Base-by-base conservation (phyloP, 139 green algal species). In the Axilococcus clingmanii region DNA sequence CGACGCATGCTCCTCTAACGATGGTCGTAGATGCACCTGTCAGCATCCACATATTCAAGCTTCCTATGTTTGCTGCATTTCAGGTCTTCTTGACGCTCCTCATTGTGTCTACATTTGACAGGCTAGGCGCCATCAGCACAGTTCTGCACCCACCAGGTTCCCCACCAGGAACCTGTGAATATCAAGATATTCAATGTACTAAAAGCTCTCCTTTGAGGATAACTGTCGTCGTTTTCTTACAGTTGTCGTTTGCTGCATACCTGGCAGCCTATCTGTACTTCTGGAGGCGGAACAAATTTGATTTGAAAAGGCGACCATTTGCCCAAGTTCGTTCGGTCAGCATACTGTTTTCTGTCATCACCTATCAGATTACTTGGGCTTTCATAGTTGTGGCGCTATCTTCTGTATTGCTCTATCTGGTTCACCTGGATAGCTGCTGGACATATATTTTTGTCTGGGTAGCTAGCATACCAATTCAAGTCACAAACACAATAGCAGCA, bases 351-450 rank as follows among this genome's bases (percentile, higher is more conserved):
- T 17, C 42, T n/a, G 9, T 63, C 22, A 25, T 42, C 15, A 17
- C 14, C 20, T 7, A 8, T 8, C 28, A 63, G 2, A 20, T 55
- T 2, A n/a, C 55, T 5, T 33, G 33, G 15, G 19, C 57, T 7
- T 50, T 65, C 20, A 23, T 44, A 8, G 23, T 47, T 15, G 31
- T 65, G 16, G 15, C 27, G 7, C 23, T 65, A 7, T 33, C 30
- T 29, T 25, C 30, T 24, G 25, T 65, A 17, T 24, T 65, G 24
- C 45, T 57, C 36, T 30, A 43, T n/a, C 7, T 30, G n/a, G n/a
- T 49, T 32, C 48, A 57, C 27, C 28, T 56, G 12, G 19, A 48
- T 24, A 50, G 31, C 4, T 65, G 57, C 57, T 65, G 57, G 57
- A 49, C 45, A 30, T 61, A 50, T 40, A 22, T 44, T 27, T 20